Conservation (phyloP, 2,329 filamentous ascomycete genomes). For the Knufia petricola region DNA sequence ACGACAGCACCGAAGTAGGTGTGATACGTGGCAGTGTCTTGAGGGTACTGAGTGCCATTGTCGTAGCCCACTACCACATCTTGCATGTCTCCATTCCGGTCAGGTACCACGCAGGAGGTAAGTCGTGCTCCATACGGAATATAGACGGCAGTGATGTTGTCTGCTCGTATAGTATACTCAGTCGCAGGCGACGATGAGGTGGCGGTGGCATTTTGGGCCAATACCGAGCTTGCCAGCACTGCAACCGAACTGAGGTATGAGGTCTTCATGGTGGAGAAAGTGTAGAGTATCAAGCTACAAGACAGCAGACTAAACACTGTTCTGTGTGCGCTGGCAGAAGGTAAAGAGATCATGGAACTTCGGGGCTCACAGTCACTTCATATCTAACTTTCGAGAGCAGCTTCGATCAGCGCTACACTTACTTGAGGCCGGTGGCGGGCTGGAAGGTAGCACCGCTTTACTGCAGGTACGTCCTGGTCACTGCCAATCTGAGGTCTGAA, state of each 20-base stretch:
- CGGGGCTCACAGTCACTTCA: not conserved
- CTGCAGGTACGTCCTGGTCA: not conserved
- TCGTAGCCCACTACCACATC: constrained; percentile 45
- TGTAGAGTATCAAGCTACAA: not conserved
- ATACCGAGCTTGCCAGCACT: constrained; percentile 1
- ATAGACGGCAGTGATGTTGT: constrained; percentile 39
- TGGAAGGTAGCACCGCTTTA: not conserved
- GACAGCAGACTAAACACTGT: not conserved
- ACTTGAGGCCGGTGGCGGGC: not conserved
- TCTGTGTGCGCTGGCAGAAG: not conserved
- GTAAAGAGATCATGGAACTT: not conserved
- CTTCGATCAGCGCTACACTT: not conserved
- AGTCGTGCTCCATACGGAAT: constrained; percentile 41
- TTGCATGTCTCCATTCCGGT: constrained; percentile 39
- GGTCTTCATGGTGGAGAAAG: constrained; percentile 5
- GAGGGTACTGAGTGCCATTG: constrained; percentile 34
- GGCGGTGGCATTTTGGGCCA: constrained; percentile 14
- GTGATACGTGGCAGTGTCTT: constrained; percentile 38
- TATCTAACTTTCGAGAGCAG: not conserved
- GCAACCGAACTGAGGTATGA: not conserved
- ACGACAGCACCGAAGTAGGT: constrained; percentile 40
- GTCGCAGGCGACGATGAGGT: constrained; percentile 27
- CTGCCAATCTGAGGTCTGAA: not conserved
- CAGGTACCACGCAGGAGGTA: constrained; percentile 40
- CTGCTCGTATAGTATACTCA: constrained; percentile 36